A percentile compares a stretch with the other conserved stretches of the same genome.
phyloP scores from a whole-genome alignment of 2,329 filamentous ascomycete species.

The Trichoderma semiorbis region DNA sequence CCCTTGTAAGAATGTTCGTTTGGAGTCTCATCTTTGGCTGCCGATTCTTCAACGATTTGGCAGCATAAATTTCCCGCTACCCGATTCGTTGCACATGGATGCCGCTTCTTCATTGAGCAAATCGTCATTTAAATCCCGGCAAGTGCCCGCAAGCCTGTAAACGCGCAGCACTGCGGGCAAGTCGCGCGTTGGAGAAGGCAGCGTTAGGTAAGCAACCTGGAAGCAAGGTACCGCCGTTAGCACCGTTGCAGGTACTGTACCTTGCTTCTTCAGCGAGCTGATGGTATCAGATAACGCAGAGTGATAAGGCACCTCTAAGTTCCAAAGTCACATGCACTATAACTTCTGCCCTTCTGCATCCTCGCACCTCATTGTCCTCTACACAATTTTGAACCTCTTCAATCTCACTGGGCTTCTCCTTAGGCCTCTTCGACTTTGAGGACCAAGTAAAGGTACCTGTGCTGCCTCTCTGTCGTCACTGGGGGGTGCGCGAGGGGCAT shows the following conservation, averaged over 20 bases:
- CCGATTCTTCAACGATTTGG: background rate
- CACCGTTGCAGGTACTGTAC: background rate
- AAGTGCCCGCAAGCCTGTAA: background rate
- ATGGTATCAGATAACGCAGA: background rate
- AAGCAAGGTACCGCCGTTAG: background rate
- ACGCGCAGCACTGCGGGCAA: conserved; percentile 8
- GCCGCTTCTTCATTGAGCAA: background rate
- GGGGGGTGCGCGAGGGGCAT: background rate
- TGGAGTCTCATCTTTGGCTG: background rate
- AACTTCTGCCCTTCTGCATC: background rate
- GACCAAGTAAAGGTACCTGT: background rate
- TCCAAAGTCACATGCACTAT: background rate
- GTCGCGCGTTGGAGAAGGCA: background rate
- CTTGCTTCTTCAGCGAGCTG: background rate
- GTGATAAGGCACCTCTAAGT: background rate
- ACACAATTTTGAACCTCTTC: background rate
- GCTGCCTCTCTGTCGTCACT: background rate
- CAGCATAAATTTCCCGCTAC: background rate
- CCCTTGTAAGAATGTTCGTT: background rate
- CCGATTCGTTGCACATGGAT: background rate
- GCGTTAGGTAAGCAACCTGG: too few relatives aligned
- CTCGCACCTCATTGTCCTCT: background rate
- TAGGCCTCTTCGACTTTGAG: too few relatives aligned
- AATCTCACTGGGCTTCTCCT: background rate
- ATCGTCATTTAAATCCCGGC: background rate